Base-by-base conservation (phyloP, 768 basidiomycete species). In the Chalciporus piperatus region DNA sequence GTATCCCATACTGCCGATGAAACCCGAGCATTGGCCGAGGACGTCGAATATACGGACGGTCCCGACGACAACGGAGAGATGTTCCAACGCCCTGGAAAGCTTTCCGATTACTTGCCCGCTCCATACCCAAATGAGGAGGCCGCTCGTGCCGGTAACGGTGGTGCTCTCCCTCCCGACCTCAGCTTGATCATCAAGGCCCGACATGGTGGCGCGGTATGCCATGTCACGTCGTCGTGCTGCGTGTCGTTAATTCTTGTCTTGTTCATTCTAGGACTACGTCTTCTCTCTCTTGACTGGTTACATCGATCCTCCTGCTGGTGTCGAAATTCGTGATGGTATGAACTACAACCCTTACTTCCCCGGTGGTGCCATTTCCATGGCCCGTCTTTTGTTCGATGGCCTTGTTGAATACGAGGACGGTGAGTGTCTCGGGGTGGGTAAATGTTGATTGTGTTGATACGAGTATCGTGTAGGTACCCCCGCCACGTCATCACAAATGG, bases 271-370 rank as follows among this genome's bases (percentile, higher is more conserved):
- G 93, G 94, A 99, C 75, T 99, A 99, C 70, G 79, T 99, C 62
- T 98, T 93, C 76, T 85, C 96, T 50, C 87, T 99, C 51, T 80
- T 99, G 59, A 99, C 97, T 28, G 97, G 97, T 51, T 98, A 98
- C 74, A 78, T 92, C 39, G 97, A 98, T 63, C 88, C 97, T 46
- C 97, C 97, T 39, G 92, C 96, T 53, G 93, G 92, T 52, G 89
- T 96, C 55, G 90, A 92, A 68, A 79, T 96, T 58, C 92, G 91
- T 70, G 96, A 98, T 47, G 96, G 92, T 59, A 89, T 98, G 92
- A 97, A 95, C 82, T 98, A 97, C 81, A 93, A 92, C 75, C 93
- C 94, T 17, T 98, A 87, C 78, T 99, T 99, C 89, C 96, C 96
- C 38, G 94, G 97, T 48, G 96, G 95, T 64, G 94, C 94, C 59